phyloP scores from a whole-genome alignment of 2,329 filamentous ascomycete species.

The Xylariomycetidae sp. region DNA sequence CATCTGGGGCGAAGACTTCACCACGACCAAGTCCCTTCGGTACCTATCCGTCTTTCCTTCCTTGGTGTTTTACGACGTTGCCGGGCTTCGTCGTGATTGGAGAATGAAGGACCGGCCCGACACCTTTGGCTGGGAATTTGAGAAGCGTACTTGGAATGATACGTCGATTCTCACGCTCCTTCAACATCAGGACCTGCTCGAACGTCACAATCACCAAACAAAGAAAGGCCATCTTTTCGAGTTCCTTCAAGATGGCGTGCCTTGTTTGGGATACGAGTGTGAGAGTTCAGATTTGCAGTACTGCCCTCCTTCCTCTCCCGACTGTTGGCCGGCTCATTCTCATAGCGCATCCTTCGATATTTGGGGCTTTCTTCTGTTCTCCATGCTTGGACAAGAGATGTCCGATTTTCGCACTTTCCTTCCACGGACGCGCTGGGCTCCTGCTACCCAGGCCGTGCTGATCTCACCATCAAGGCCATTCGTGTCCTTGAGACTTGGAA shows the following conservation, averaged over 20 bases:
- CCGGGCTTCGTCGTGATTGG: constrained; percentile 32
- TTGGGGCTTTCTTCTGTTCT: constrained; percentile 16
- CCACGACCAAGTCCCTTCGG: constrained; percentile 33
- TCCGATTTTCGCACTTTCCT: constrained; percentile 11
- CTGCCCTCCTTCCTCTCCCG: too few species aligned
- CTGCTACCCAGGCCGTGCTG: neutral
- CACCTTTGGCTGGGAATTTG: neutral
- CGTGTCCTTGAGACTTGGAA: constrained; percentile 10
- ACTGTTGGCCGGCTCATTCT: too few species aligned
- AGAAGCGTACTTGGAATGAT: neutral
- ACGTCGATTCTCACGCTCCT: neutral
- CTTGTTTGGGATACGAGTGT: too few species aligned
- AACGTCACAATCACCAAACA: neutral
- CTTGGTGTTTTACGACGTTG: constrained; percentile 39
- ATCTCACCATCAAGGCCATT: constrained; percentile 13
- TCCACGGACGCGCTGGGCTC: constrained; percentile 9
- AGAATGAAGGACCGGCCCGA: neutral
- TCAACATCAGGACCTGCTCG: neutral
- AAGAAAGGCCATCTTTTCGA: neutral
- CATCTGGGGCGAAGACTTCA: constrained; percentile 36
- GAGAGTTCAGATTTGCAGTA: too few species aligned
- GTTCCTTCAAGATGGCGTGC: neutral
- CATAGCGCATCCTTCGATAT: neutral
- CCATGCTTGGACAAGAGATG: constrained; percentile 12
- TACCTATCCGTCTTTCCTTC: constrained; percentile 38